phyloP scores from a whole-genome alignment of 306 rosid species.

The Cajanus cajan region DNA sequence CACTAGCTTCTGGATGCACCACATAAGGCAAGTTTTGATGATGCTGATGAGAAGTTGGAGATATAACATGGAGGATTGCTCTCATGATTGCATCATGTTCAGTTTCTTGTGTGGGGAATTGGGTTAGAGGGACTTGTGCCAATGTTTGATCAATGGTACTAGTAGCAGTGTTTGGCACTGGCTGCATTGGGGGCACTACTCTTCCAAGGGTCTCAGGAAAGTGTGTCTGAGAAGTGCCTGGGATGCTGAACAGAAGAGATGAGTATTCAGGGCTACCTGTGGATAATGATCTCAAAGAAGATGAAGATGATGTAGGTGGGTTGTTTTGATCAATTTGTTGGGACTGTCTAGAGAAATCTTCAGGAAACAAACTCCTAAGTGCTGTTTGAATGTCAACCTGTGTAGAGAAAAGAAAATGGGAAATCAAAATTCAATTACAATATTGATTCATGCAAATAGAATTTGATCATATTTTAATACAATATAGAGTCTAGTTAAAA shows the following conservation, averaged over 20 bases:
- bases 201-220: conserved; percentile 34
- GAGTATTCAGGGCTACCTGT: conserved; percentile 74
- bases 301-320: conserved; percentile 74
- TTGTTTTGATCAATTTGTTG: conserved; percentile 49
- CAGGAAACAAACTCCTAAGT: conserved; percentile 53
- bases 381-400: conserved; percentile 57
- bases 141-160: conserved; percentile 32
- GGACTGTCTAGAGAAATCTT: conserved; percentile 39
- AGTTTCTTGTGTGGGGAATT: conserved; percentile 46
- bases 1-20: conserved; percentile 42
- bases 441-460: too few relatives aligned
- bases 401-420: neutral
- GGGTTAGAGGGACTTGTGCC: conserved; percentile 35
- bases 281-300: conserved; percentile 77
- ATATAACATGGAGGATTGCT: conserved; percentile 58
- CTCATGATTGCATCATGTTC: conserved; percentile 59
- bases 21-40: conserved; percentile 32
- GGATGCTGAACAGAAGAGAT: conserved; percentile 58
- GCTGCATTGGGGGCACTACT: conserved; percentile 32
- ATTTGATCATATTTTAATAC: too few relatives aligned
- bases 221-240: conserved; percentile 39
- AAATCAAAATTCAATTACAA: neutral
- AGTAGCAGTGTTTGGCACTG: conserved; percentile 7
- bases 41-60: conserved; percentile 39
- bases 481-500: too few relatives aligned